Conservation (phyloP, 2,329 filamentous ascomycete genomes). For the Botrytis pseudocinerea region DNA sequence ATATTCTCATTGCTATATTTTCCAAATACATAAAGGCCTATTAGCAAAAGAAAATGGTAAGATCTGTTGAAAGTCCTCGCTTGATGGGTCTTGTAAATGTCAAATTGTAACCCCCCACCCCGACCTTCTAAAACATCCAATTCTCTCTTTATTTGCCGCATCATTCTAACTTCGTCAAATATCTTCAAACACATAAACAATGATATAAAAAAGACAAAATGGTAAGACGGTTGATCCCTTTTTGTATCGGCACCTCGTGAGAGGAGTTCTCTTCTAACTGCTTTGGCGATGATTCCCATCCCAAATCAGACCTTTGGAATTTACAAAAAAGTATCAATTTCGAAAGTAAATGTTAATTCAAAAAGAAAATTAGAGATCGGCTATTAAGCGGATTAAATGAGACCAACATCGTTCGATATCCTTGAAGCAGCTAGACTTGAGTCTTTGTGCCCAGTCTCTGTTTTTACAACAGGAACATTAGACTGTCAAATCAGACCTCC, state of each 20-base stretch:
- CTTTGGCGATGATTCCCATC: neutral
- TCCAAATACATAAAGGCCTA: neutral
- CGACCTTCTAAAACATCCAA: neutral
- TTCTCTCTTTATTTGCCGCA: neutral
- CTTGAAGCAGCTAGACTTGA: neutral
- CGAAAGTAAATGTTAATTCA: neutral
- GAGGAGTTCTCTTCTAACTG: neutral
- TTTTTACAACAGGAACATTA: neutral
- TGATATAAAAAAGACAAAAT: neutral
- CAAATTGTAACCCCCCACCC: neutral
- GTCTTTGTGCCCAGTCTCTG: neutral
- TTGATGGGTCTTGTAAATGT: neutral
- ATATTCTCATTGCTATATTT: neutral
- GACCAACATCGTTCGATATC: neutral
- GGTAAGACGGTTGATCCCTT: neutral
- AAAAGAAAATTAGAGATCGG: no score
- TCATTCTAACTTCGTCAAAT: accelerated
- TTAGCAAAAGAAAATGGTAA: neutral
- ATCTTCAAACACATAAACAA: neutral
- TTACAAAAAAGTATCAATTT: neutral
- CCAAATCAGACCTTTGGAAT: no score
- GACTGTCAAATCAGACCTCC: neutral
- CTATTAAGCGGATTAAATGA: neutral
- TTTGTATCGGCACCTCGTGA: neutral
- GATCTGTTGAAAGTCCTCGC: neutral